A percentile compares a stretch with the other conserved stretches of the same genome.
These are phyloP conservation scores for Evernia prunastri DNA, from an alignment of 495 filamentous ascomycete species.

Conservation along the genomic window DNA sequence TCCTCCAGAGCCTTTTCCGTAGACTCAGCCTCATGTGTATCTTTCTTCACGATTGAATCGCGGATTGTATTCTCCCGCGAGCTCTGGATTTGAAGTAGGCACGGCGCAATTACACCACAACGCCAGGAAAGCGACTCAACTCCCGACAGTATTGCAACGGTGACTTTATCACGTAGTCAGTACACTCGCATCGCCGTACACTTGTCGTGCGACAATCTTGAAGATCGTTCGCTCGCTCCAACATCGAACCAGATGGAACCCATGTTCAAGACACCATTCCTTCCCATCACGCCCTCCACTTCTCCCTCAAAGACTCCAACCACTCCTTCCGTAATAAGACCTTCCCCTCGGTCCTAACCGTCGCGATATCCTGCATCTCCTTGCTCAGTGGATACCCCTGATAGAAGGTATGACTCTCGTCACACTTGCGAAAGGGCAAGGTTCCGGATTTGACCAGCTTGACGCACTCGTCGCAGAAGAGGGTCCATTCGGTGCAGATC, in stretches of 20 bases:
- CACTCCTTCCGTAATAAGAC: neutral
- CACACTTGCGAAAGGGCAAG: conserved; percentile 3
- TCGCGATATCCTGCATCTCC: conserved; percentile 7
- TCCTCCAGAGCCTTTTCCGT: no score
- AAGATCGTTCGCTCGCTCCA: no score
- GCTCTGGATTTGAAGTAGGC: no score
- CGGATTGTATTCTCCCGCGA: no score
- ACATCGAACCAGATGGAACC: neutral
- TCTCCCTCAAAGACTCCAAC: conserved; percentile 8
- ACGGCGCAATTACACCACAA: no score
- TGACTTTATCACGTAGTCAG: no score
- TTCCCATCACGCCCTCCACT: neutral
- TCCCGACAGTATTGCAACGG: no score
- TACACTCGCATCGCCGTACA: no score
- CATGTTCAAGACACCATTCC: neutral
- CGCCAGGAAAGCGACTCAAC: no score
- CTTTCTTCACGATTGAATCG: no score
- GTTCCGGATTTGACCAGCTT: conserved; percentile 3
- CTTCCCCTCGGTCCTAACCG: neutral
- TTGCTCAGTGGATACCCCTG: conserved; percentile 5
- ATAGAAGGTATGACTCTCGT: conserved; percentile 4
- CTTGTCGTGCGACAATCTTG: no score
- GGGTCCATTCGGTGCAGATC: neutral
- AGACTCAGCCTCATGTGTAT: no score
- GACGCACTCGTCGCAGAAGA: conserved; percentile 11